These are phyloP conservation scores for Novymonas esmeraldas DNA, from an alignment of 208 protist species.

Conservation along the genomic window DNA sequence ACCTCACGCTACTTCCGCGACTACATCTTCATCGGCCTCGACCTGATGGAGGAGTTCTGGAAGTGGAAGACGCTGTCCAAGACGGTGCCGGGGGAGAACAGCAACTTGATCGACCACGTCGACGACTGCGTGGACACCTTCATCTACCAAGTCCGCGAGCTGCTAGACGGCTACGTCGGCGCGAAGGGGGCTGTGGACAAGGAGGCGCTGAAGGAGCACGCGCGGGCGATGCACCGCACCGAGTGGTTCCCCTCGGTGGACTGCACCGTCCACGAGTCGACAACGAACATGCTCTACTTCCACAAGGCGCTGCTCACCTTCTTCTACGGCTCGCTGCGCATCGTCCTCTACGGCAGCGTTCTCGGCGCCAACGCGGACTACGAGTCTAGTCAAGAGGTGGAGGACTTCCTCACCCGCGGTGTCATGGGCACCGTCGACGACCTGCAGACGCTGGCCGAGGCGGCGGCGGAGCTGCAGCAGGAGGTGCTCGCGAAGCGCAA, in stretches of 20 bases:
- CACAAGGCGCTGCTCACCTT: constrained; percentile 78
- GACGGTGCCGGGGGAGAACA: constrained; percentile 61
- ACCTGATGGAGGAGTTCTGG: constrained; percentile 82
- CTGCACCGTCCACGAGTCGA: constrained; percentile 78
- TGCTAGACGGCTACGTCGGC: constrained; percentile 66
- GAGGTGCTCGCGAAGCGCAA: constrained; percentile 27
- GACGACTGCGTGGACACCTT: constrained; percentile 64
- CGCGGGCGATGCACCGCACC: constrained; percentile 37
- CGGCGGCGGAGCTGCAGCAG: constrained; percentile 55
- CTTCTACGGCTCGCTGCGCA: constrained; percentile 78
- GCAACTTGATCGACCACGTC: constrained; percentile 72
- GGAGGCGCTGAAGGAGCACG: constrained; percentile 44
- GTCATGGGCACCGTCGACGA: constrained; percentile 69
- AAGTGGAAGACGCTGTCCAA: constrained; percentile 70
- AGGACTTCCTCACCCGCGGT: constrained; percentile 67
- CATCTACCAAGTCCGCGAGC: constrained; percentile 54
- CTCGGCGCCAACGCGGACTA: constrained; percentile 46
- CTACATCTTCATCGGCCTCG: constrained; percentile 77
- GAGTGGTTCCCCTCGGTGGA: constrained; percentile 83
- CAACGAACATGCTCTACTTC: constrained; percentile 80
- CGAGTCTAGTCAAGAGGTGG: constrained; percentile 56
- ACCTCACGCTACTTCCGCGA: constrained; percentile 65
- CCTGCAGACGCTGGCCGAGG: constrained; percentile 62
- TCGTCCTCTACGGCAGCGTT: constrained; percentile 63
- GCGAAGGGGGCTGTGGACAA: constrained; percentile 63